These are phyloP conservation scores for Globisporangium echinulatum DNA, from an alignment of 352 stramenopile genomes.

Conservation along the genomic window DNA sequence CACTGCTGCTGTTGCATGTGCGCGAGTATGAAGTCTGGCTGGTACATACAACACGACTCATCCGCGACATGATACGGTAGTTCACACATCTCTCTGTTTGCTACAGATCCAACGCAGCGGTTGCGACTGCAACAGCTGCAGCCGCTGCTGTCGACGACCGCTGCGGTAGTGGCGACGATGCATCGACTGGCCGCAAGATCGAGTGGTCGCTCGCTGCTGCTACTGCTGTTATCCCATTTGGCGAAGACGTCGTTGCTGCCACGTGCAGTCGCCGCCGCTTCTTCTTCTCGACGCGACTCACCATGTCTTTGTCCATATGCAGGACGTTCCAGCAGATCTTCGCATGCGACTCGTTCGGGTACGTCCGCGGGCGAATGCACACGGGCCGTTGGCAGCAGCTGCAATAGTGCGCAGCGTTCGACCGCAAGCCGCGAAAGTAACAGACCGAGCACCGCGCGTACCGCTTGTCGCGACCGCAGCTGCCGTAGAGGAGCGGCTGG, in stretches of 20 bases:
- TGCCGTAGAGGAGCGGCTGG: slow-evolving; percentile 47
- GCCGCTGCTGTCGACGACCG: background rate
- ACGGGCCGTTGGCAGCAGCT: slow-evolving; percentile 64
- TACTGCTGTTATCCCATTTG: background rate
- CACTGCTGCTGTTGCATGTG: too few species aligned
- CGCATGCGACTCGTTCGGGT: slow-evolving; percentile 55
- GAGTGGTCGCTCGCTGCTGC: background rate
- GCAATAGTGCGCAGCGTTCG: slow-evolving; percentile 66
- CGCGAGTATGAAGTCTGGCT: background rate
- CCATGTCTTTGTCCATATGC: slow-evolving; percentile 71
- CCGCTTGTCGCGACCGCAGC: slow-evolving; percentile 59
- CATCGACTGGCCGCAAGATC: background rate
- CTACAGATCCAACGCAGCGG: background rate
- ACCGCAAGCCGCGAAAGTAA: slow-evolving; percentile 61
- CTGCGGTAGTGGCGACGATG: background rate
- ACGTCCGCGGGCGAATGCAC: slow-evolving; percentile 59
- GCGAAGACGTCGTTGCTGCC: background rate
- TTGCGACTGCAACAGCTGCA: too few species aligned
- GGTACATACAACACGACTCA: too few species aligned
- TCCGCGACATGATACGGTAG: too few species aligned
- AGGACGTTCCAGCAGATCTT: slow-evolving; percentile 83
- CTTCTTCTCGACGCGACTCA: slow-evolving; percentile 67
- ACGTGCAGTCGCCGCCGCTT: slow-evolving; percentile 44
- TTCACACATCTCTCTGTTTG: too few species aligned
- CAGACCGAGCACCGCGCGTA: slow-evolving; percentile 70